Evolutionary conservation across 1,284 basidiomycete species (phyloP).

Genomic region (Caloboletus firmus): DNA sequence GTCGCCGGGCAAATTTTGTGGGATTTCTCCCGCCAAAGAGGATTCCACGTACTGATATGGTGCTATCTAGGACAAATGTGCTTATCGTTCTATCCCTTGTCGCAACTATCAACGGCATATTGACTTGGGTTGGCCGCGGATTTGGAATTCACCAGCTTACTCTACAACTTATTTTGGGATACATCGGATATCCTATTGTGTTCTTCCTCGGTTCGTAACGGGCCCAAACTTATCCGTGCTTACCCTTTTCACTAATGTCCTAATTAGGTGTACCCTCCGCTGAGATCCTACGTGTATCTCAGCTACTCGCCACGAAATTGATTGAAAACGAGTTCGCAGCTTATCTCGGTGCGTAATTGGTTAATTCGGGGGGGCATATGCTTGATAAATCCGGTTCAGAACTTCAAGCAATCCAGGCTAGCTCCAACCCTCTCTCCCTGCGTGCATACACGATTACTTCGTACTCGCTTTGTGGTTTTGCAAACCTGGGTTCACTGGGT

Average conservation of each 20-base stretch:
- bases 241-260: conserved; percentile 3
- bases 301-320: conserved; percentile 83
- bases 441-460: conserved; percentile 78
- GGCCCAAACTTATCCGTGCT: neutral
- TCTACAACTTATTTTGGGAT: conserved; percentile 81
- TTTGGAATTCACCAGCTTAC: conserved; percentile 84
- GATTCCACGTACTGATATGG: conserved; percentile 1
- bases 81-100: conserved; percentile 80
- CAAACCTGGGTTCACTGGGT: conserved; percentile 83
- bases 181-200: conserved; percentile 84
- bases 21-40: conserved; percentile 25
- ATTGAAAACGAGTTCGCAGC: conserved; percentile 88
- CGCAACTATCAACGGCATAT: conserved; percentile 78
- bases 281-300: conserved; percentile 75
- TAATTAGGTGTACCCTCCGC: conserved; percentile 59
- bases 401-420: conserved; percentile 53
- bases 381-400: conserved; percentile 30
- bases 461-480: conserved; percentile 88
- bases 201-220: conserved; percentile 66
- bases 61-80: conserved; percentile 61
- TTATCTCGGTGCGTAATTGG: conserved; percentile 48
- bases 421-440: conserved; percentile 57
- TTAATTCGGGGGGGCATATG: neutral
- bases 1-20: conserved; percentile 85
- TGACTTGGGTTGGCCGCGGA: conserved; percentile 87